Base-by-base conservation (phyloP, 257 asterid species). In the Rauvolfia tetraphylla region DNA sequence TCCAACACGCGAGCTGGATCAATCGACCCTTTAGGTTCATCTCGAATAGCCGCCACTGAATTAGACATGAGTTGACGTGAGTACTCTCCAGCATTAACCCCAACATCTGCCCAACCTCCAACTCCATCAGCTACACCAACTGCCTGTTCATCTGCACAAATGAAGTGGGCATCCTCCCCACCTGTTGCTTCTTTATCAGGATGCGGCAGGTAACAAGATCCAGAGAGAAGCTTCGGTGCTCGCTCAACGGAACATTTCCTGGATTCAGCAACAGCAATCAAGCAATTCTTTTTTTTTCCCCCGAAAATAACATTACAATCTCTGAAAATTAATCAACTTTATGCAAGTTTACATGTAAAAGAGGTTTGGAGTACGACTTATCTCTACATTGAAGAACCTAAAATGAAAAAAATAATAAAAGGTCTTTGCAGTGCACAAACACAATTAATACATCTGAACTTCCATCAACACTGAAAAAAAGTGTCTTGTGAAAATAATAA, bases 51-150 rank as follows among this genome's bases (percentile, higher is more conserved):
- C 54, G 76, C 75, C 54, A 90, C 89, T 0, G 97, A 90, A 84
- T 90, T 81, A 49, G 86, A 78, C 98, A 93, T 91, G 78, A 93
- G 96, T 75, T 91, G 91, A 29, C 96, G 92, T 18, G 98, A 87
- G 76, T 89, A 93, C n/a, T 69, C 75, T 65, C 98, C 98, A 8
- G 98, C 95, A 85, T 93, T 84, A 75, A 93, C 81, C 59, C 98
- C 97, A 67, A 87, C 88, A 61, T 93, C 96, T 67, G 98, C 97
- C 98, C 98, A 93, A 46, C 98, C 98, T 73, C 98, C 98, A 79
- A 93, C 98, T 71, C 98, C 98, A 78, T 93, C 98, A 18, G 98
- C 97, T 70, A 93, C 89, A 4, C 98, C 98, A 66, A 93, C 81
- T 46, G 67, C 93, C 85, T 88, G 95, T 85, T 91, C 95, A 31